Base-by-base conservation (phyloP, 2,329 filamentous ascomycete species). In the Cadophora luteo-olivacea region DNA sequence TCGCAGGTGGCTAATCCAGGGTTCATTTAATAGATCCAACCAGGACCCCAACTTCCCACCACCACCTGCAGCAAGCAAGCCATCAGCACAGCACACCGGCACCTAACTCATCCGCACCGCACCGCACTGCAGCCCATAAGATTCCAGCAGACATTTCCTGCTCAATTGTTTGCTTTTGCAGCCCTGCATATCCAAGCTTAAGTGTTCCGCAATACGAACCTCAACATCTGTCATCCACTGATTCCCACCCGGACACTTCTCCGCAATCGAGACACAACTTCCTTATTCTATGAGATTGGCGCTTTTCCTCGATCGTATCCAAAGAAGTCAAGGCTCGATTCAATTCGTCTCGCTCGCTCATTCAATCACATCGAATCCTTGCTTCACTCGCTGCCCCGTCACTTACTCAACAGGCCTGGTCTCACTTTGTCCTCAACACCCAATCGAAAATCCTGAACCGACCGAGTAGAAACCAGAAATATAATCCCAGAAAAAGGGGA, bases 41-140 rank as follows among this genome's bases (percentile, higher is more conserved):
- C 33, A 60, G 14, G 25, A 29, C 55, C 33, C 55, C 55, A 38
- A 22, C 33, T 8, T 25, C 22, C 36, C 57, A 24, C 22, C 36
- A 45, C 57, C 33, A 38, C 57, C 57, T 60, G 57, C 57, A 60
- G 57, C 36, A 29, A 45, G 57, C 57, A 60, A 60, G 57, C 57
- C 55, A 60, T 38, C 22, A 60, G 52, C 29, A 45, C 57, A 49
- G 19, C 41, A 60, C 57, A 25, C 55, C 57, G 57, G 57, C 36
- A 60, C 33, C 33, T 60, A 41, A 4, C 57, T 45, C 22, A 60
- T 22, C 57, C 36, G 9, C 22, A 60, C 36, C 9, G n/a, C 9
- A 16, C 51, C 16, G 9, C 36, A 41, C 57, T 3, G 11, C 11
- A 7, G 25, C 25, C 1, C 36, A 60, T 16, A 36, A 29, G 4